Base-by-base conservation (phyloP, 1,139 yeast species). In the Suhomyces anneliseae region DNA sequence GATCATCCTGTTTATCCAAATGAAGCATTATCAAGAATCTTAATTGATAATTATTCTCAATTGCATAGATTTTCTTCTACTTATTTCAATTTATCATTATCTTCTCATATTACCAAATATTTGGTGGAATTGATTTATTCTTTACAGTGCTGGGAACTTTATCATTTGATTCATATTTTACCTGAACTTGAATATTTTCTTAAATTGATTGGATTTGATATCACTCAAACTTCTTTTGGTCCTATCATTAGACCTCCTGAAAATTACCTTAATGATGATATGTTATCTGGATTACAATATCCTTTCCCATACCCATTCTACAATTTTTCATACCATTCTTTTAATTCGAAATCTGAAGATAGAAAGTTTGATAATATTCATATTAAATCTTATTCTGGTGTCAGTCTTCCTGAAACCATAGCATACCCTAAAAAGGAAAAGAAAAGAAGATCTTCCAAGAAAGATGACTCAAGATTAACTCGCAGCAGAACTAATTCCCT, bases 281-380 rank as follows among this genome's bases (percentile, higher is more conserved):
- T 75, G 71, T 61, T 70, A 34, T 70, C 68, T 49, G 80, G 79
- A 1, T 67, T 74, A 37, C 75, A 72, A 49, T 75, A 71, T 48
- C 78, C 79, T 11, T 74, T 70, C 49, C 79, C 79, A 5, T 75
- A 70, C 48, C 79, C 80, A 34, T 75, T 74, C 50, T 75, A 75
- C 56, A 74, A 74, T 46, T 75, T 66, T 53, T 72, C 78, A 3
- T 74, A 70, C 54, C 80, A 75, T 53, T 62, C 74, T 8, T 63
- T 70, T 41, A 65, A 70, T 41, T 63, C 69, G 5, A 58, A 61
- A 14, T 56, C 64, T 4, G 62, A 62, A 10, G 56, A 59, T 10
- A 60, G 57, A 26, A 74, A 74, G 49, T 61, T 65, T 40, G 49
- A 57, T 2, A 57, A 54, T 15, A 55, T 75, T 3, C 49, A 59